A percentile compares a stretch with the other conserved stretches of the same genome.
Evolutionary conservation across 73 alveolate genomes (phyloP).

Genomic region (Paramecium pentaurelia): DNA sequence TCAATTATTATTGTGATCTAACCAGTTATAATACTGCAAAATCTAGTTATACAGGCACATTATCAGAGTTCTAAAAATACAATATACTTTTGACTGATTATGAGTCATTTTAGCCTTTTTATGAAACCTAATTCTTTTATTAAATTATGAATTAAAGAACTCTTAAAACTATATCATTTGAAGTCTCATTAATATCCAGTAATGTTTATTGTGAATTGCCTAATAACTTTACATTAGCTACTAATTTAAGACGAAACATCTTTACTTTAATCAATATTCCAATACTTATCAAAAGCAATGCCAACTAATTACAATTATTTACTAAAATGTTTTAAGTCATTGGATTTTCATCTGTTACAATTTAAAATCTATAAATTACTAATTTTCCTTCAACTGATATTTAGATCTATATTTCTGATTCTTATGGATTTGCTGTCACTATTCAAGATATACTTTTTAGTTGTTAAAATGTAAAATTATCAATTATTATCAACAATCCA

Average conservation of each 20-base stretch:
- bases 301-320: background rate
- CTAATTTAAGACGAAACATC: background rate
- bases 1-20: background rate
- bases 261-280: background rate
- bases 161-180: background rate
- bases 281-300: background rate
- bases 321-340: background rate
- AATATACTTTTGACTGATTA: background rate
- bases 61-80: background rate
- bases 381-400: background rate
- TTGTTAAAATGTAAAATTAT: background rate
- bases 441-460: background rate
- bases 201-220: background rate
- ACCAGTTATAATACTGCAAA: background rate
- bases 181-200: background rate
- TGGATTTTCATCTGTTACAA: background rate
- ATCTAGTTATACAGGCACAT: background rate
- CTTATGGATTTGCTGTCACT: background rate
- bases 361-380: background rate
- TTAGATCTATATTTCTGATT: background rate
- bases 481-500: background rate
- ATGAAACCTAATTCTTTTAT: background rate
- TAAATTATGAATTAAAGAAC: background rate
- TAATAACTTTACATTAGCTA: background rate
- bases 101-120: background rate